phyloP scores from a whole-genome alignment of 148 eudicot species.

The Chenopodium suecicum region DNA sequence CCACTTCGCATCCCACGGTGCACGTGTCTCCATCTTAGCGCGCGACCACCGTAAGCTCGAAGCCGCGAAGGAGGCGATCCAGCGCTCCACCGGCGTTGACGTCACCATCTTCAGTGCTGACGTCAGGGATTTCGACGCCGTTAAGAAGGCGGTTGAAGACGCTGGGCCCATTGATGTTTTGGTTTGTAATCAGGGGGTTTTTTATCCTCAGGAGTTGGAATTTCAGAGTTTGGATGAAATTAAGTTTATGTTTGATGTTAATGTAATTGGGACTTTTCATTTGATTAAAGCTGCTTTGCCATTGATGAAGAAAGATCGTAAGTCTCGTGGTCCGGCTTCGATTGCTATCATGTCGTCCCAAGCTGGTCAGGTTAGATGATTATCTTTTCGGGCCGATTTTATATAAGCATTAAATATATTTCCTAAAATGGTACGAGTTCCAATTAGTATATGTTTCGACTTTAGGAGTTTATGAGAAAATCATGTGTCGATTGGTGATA shows the following conservation, averaged over 20 bases:
- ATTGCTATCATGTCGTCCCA: slow-evolving; percentile 77
- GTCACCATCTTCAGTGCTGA: slow-evolving; percentile 65
- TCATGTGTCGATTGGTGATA: too few species aligned
- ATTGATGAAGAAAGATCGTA: slow-evolving; percentile 48
- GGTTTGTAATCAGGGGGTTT: slow-evolving; percentile 86
- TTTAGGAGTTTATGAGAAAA: too few species aligned
- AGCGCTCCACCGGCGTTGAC: slow-evolving; percentile 68
- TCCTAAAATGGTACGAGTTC: too few species aligned
- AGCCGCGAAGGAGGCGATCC: slow-evolving; percentile 54
- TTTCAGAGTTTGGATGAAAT: slow-evolving; percentile 56
- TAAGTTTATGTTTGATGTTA: slow-evolving; percentile 77
- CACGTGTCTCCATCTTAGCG: slow-evolving; percentile 73
- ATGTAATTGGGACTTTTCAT: slow-evolving; percentile 70
- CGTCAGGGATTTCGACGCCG: slow-evolving; percentile 59
- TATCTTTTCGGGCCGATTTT: too few species aligned
- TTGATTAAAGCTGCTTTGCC: slow-evolving; percentile 77
- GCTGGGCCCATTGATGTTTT: slow-evolving; percentile 73
- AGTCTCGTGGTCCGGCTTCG: slow-evolving; percentile 53
- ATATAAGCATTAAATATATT: background rate
- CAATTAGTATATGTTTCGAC: too few species aligned
- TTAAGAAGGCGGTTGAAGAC: slow-evolving; percentile 47
- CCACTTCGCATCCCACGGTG: slow-evolving; percentile 59
- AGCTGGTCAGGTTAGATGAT: slow-evolving; percentile 63
- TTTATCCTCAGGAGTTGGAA: slow-evolving; percentile 52
- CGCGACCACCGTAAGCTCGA: slow-evolving; percentile 51